A percentile compares a stretch with the other conserved stretches of the same genome.
Conservation (phyloP, 352 stramenopile species). For the Pythium apleroticum region DNA sequence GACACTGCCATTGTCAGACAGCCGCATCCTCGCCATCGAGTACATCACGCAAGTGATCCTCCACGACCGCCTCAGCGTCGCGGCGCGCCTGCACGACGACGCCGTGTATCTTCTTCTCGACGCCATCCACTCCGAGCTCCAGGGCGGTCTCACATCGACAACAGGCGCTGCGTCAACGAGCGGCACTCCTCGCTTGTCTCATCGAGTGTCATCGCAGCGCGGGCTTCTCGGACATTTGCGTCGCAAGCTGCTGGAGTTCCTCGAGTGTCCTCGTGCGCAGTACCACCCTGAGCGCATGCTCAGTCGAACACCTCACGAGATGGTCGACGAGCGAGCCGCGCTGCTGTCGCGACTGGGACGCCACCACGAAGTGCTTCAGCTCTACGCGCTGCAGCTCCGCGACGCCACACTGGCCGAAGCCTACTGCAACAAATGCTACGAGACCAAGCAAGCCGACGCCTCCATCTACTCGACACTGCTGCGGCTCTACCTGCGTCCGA, state of each 20-base stretch:
- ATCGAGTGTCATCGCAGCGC: constrained; percentile 52
- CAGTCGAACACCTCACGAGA: constrained; percentile 65
- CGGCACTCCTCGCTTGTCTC: constrained; percentile 58
- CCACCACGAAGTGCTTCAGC: constrained; percentile 78
- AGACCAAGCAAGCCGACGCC: constrained; percentile 65
- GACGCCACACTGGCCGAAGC: constrained; percentile 69
- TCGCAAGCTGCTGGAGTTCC: constrained; percentile 63
- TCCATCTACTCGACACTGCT: constrained; percentile 84
- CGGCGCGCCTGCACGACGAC: constrained; percentile 69
- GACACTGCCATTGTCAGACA: constrained; percentile 53
- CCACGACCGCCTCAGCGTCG: constrained; percentile 31
- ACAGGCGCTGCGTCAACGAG: constrained; percentile 6
- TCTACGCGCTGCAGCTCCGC: constrained; percentile 76
- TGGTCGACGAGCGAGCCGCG: constrained; percentile 80
- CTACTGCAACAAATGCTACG: constrained; percentile 84
- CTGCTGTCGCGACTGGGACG: constrained; percentile 70
- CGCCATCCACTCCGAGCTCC: constrained; percentile 50
- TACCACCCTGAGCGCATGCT: constrained; percentile 85
- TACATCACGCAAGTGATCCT: constrained; percentile 79
- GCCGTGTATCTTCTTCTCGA: constrained; percentile 79
- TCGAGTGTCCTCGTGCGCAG: constrained; percentile 47
- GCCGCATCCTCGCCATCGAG: constrained; percentile 72
- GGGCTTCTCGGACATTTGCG: constrained; percentile 58
- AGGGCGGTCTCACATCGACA: constrained; percentile 10
- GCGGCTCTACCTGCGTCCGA: constrained; percentile 67